phyloP scores from a whole-genome alignment of 2,329 filamentous ascomycete genomes.

The Dothistroma pini region DNA sequence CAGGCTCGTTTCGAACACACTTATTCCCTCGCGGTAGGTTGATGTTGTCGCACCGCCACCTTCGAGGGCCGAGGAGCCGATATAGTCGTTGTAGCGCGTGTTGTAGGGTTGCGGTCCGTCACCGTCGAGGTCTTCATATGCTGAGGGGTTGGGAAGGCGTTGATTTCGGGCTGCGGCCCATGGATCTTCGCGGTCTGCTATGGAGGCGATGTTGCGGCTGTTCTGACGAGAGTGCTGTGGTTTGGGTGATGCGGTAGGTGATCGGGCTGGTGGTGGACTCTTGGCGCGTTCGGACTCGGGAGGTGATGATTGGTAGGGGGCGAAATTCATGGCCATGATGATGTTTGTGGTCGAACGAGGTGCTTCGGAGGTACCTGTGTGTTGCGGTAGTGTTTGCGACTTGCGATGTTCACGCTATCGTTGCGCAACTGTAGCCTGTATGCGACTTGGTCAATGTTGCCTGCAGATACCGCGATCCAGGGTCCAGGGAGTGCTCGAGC shows the following conservation, averaged over 20 bases:
- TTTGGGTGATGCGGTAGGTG: constrained; percentile 50
- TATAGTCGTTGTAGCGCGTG: constrained; percentile 31
- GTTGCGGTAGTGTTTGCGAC: background rate
- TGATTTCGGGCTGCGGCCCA: constrained; percentile 40
- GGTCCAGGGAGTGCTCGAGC: background rate
- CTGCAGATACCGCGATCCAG: background rate
- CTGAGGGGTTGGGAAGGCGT: constrained; percentile 38
- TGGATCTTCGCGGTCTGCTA: constrained; percentile 36
- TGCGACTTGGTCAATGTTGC: background rate
- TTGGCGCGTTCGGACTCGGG: constrained; percentile 79
- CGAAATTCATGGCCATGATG: constrained; percentile 72
- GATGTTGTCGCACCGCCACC: constrained; percentile 30
- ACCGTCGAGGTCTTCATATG: constrained; percentile 33
- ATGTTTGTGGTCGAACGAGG: background rate
- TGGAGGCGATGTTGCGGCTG: constrained; percentile 28
- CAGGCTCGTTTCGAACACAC: constrained; percentile 80
- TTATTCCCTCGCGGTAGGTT: constrained; percentile 53
- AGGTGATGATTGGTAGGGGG: constrained; percentile 89
- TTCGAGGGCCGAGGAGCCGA: constrained; percentile 26
- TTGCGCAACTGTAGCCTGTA: background rate
- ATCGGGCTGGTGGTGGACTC: constrained; percentile 65
- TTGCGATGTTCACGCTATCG: background rate
- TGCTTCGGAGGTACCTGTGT: background rate
- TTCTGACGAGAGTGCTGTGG: constrained; percentile 28
- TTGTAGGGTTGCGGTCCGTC: constrained; percentile 19